phyloP scores from a whole-genome alignment of 352 stramenopile genomes.

The Globisporangium solare region DNA sequence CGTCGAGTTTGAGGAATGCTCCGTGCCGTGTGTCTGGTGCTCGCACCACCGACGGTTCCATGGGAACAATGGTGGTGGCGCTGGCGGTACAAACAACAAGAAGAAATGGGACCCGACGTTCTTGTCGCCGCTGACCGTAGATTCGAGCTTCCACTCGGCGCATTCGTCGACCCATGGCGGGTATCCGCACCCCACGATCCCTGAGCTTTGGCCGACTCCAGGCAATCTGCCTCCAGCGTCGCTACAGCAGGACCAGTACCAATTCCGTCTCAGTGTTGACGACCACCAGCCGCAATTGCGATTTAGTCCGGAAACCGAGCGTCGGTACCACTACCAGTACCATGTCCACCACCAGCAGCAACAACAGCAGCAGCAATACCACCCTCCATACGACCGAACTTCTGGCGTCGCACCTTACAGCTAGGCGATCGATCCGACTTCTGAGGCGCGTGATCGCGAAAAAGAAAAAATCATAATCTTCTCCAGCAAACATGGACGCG shows the following conservation, averaged over 20 bases:
- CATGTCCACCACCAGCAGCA: conserved; percentile 6
- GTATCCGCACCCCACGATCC: background rate
- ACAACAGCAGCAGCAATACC: conserved; percentile 2
- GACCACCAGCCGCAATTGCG: conserved; percentile 2
- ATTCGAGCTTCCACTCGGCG: conserved; percentile 40
- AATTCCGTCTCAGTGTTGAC: conserved; percentile 6
- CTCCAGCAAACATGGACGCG: background rate
- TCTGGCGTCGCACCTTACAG: conserved; percentile 5
- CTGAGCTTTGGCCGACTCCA: conserved; percentile 7
- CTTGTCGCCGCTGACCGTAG: conserved; percentile 52
- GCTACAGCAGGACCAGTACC: conserved; percentile 1
- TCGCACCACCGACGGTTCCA: conserved; percentile 64
- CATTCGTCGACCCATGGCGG: conserved; percentile 30
- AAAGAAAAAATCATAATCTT: background rate
- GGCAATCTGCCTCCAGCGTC: background rate
- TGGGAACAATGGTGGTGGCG: conserved; percentile 6
- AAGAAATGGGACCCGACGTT: conserved; percentile 63
- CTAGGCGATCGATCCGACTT: background rate
- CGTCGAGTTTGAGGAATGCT: conserved; percentile 72
- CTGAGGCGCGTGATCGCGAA: background rate
- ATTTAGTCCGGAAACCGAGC: conserved; percentile 9
- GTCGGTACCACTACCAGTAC: conserved; percentile 6
- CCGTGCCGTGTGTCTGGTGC: conserved; percentile 68
- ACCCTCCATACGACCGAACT: background rate
- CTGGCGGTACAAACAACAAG: conserved; percentile 18